These are phyloP conservation scores for Neurospora sublineolata DNA, from an alignment of 495 filamentous ascomycete genomes.

Conservation along the genomic window DNA sequence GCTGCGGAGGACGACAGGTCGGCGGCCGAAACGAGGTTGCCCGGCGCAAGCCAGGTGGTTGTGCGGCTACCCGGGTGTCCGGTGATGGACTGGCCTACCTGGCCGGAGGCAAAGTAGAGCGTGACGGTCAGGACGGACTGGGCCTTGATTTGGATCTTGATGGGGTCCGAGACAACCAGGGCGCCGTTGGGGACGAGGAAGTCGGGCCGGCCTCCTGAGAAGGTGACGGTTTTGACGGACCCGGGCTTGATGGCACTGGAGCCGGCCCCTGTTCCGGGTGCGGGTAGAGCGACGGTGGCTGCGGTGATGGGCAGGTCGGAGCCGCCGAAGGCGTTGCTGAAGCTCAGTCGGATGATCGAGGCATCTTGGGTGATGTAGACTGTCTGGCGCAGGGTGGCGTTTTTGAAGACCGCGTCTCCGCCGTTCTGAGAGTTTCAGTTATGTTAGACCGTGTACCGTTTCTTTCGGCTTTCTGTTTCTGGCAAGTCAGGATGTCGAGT, in stretches of 20 bases:
- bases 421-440: constrained; percentile 12
- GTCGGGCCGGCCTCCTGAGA: constrained; percentile 29
- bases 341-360: constrained; percentile 38
- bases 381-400: constrained; percentile 52
- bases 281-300: constrained; percentile 42
- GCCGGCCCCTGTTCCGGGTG: constrained; percentile 25
- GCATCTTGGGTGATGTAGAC: constrained; percentile 40
- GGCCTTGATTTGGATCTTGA: constrained; percentile 34
- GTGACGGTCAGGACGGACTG: constrained; percentile 39
- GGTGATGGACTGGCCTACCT: constrained; percentile 40
- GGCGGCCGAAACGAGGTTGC: constrained; percentile 32
- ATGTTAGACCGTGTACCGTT: not conserved
- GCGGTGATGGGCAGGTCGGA: constrained; percentile 44
- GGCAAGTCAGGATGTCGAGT: not conserved
- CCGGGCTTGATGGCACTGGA: constrained; percentile 28
- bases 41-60: constrained; percentile 36
- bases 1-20: constrained; percentile 16
- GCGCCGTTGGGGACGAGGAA: constrained; percentile 43
- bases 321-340: constrained; percentile 51
- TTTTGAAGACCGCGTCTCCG: constrained; percentile 19
- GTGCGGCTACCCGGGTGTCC: constrained; percentile 51
- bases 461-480: not conserved
- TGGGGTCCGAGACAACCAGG: constrained; percentile 47
- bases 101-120: constrained; percentile 44
- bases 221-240: constrained; percentile 37